Conservation (phyloP, 108 stramenopile genomes). For the Cyclotella atomus region DNA sequence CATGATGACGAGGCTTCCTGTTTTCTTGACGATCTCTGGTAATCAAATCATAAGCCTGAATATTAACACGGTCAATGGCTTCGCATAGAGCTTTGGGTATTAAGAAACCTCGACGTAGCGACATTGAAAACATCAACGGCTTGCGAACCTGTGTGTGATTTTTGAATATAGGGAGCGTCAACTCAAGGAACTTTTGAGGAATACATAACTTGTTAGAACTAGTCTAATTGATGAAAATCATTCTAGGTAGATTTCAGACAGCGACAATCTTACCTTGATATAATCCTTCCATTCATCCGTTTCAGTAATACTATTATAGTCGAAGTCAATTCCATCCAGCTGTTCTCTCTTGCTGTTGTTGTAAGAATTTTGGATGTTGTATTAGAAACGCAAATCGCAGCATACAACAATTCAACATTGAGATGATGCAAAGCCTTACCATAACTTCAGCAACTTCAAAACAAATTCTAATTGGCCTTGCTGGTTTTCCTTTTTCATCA, state of each 20-base stretch:
- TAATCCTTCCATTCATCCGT: slow-evolving; percentile 46
- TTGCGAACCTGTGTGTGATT: too few relatives aligned
- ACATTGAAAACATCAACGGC: too few relatives aligned
- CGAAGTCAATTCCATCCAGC: slow-evolving; percentile 60
- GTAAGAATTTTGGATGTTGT: not conserved
- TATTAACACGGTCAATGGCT: slow-evolving; percentile 60
- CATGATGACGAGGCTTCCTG: slow-evolving; percentile 18
- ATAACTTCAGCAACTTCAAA: slow-evolving; percentile 21
- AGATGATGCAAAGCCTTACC: slow-evolving; percentile 21
- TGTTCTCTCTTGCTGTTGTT: slow-evolving; percentile 26
- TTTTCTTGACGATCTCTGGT: not conserved
- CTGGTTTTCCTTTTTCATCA: slow-evolving; percentile 7
- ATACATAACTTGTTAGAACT: too few relatives aligned
- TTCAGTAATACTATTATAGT: slow-evolving; percentile 48
- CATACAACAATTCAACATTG: too few relatives aligned
- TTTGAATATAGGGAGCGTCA: too few relatives aligned
- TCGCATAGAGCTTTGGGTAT: too few relatives aligned
- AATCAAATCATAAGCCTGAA: slow-evolving; percentile 82
- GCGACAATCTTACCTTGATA: too few relatives aligned
- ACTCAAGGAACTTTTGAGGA: too few relatives aligned
- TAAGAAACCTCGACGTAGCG: too few relatives aligned
- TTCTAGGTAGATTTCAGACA: too few relatives aligned
- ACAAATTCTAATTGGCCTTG: slow-evolving; percentile 20
- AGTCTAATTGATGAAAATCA: too few relatives aligned
- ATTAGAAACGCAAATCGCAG: not conserved